Base-by-base conservation (phyloP, 805 yeast species). In the Wickerhamiella kazuoi region DNA sequence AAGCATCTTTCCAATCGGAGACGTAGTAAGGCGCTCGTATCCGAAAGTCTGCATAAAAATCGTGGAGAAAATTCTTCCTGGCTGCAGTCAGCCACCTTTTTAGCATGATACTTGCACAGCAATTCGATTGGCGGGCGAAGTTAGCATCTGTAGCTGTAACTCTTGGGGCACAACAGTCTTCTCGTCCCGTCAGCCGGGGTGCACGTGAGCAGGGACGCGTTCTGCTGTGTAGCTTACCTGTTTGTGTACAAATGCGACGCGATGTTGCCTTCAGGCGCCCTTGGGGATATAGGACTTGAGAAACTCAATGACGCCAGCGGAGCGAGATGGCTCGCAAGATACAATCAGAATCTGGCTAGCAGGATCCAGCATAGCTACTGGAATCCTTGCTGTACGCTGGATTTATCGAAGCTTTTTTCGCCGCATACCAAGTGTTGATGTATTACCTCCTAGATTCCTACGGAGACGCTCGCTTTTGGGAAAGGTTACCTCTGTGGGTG, bases 401-500 rank as follows among this genome's bases (percentile, higher is more conserved):
- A 48, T 71, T 2, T 78, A 70, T 53, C 55, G 61, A 17, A 47
- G 62, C 32, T 64, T 57, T 43, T 49, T 77, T n/a, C 58, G 61
- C 35, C 67, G 80, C 39, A 63, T 72, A 26, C 64, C 70, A 11
- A 63, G 62, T 15, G 68, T 71, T 0, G 43, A 53, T 11, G 66
- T 66, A 18, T 65, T 78, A n/a, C 81, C 82, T 1, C 49, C 52
- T 15, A 38, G 49, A 2, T 57, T 59, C 31, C 67, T 72, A 43
- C 61, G 65, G 14, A 59, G 54, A 11, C 56, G 67, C 24, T 67
- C 68, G 50, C 45, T 76, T 4, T 61, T 63, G 29, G 97, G 97
- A 0, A 67, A 67, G 44, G 95, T 86, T 3, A 79, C 94, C 0
- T 65, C 90, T 2, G 97, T 86, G 0, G 95, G 95, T 0, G 97